Percentiles rank a stretch among this genome's conserved stretches.
Conservation (phyloP, 225 moss, liverwort and hornwort genomes). For the Pleurozium schreberi region DNA sequence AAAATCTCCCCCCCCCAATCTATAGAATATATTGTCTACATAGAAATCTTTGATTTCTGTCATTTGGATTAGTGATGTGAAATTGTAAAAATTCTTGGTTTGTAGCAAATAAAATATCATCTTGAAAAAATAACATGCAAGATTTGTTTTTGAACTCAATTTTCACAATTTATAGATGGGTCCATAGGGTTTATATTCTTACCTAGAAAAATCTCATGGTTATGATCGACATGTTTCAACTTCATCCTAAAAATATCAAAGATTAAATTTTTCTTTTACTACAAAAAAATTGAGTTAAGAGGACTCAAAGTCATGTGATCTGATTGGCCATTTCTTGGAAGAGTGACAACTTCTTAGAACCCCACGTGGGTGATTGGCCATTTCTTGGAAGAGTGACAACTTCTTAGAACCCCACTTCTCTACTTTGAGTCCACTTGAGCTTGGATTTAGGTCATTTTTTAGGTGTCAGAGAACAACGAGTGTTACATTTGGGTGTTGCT, state of each 20-base stretch:
- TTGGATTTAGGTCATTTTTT: too few relatives aligned
- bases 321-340: too few relatives aligned
- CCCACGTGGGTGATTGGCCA: too few relatives aligned
- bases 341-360: too few relatives aligned
- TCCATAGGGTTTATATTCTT: fast-evolving
- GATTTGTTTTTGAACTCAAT: fast-evolving
- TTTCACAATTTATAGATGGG: background rate
- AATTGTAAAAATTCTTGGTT: background rate
- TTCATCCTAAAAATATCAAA: too few relatives aligned
- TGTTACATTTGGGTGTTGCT: too few relatives aligned
- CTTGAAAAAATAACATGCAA: fast-evolving
- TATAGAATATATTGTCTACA: too few relatives aligned
- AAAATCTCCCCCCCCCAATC: fast-evolving
- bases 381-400: too few relatives aligned
- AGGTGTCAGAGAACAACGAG: too few relatives aligned
- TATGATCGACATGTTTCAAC: background rate
- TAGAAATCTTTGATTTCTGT: background rate
- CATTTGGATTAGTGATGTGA: background rate
- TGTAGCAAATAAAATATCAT: background rate
- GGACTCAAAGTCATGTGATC: background rate
- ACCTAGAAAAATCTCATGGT: background rate
- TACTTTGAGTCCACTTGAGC: too few relatives aligned
- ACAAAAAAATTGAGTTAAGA: background rate
- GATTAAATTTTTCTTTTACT: background rate
- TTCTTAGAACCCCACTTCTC: too few relatives aligned